A percentile compares a stretch with the other conserved stretches of the same genome.
Evolutionary conservation across 345 rosid species (phyloP).

Genomic region (Gynandropsis gynandra): DNA sequence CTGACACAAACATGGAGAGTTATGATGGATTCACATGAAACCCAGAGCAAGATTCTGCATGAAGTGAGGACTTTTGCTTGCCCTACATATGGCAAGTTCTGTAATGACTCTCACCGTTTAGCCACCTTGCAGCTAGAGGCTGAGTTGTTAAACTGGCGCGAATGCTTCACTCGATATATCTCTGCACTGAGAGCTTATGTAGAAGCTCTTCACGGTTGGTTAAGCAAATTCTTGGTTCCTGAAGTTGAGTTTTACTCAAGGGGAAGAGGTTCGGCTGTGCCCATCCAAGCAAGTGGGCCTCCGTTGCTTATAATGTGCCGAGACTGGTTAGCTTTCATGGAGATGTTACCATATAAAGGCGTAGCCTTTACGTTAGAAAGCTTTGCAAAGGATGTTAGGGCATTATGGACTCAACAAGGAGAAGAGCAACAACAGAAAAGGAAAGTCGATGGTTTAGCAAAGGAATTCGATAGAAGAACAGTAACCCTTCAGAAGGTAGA

Average conservation of each 20-base stretch:
- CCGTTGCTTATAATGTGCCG: constrained; percentile 31
- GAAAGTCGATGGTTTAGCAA: constrained; percentile 31
- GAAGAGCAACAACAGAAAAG: constrained; percentile 40
- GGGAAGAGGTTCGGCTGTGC: constrained; percentile 12
- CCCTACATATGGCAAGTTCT: constrained; percentile 21
- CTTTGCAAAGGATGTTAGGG: constrained; percentile 26
- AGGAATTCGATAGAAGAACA: constrained; percentile 28
- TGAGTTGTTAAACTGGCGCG: constrained; percentile 34
- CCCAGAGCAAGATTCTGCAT: constrained; percentile 31
- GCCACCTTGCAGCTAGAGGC: constrained; percentile 38
- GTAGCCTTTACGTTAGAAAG: constrained; percentile 29
- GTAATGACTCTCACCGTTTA: constrained; percentile 30
- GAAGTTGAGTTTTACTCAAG: constrained; percentile 26
- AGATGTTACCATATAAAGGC: constrained; percentile 30
- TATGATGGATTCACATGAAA: constrained; percentile 34
- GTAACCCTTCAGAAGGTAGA: constrained; percentile 29
- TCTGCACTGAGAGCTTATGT: constrained; percentile 36
- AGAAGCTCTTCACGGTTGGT: constrained; percentile 39
- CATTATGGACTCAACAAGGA: constrained; percentile 34
- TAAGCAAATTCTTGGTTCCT: constrained; percentile 29
- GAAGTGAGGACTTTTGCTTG: constrained; percentile 31
- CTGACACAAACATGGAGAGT: constrained; percentile 35
- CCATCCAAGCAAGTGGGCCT: constrained; percentile 15
- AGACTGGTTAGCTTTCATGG: constrained; percentile 30
- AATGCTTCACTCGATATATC: constrained; percentile 27